phyloP scores from a whole-genome alignment of 1,139 yeast species.

The Protomyces gravidus region DNA sequence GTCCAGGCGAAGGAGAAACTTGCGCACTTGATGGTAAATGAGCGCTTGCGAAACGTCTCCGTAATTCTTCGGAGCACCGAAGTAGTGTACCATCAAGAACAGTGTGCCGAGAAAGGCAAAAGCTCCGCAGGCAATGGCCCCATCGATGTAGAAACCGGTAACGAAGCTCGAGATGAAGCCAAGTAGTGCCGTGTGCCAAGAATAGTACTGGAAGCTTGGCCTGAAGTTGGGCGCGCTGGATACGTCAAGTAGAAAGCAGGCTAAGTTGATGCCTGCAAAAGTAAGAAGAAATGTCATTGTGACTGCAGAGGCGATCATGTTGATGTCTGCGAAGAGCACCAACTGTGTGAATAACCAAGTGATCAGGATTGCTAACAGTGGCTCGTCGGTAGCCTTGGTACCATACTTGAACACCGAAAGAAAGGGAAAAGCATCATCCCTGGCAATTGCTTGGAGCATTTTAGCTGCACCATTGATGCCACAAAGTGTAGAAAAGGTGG shows the following conservation, averaged over 20 bases:
- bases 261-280: conserved; percentile 84
- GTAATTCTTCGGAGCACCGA: conserved; percentile 92
- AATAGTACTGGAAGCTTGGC: conserved; percentile 87
- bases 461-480: conserved; percentile 95
- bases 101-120: conserved; percentile 61
- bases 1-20: conserved; percentile 65
- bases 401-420: conserved; percentile 56
- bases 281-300: conserved; percentile 97
- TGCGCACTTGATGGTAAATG: conserved; percentile 92
- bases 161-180: conserved; percentile 67
- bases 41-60: conserved; percentile 70
- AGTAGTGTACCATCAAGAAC: conserved; percentile 75
- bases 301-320: conserved; percentile 87
- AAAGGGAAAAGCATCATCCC: conserved; percentile 79
- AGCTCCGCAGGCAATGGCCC: conserved; percentile 74
- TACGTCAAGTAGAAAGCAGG: conserved; percentile 78
- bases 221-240: conserved; percentile 96
- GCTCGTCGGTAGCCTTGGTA: conserved; percentile 47
- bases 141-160: conserved; percentile 95
- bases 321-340: conserved; percentile 81
- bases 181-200: conserved; percentile 68
- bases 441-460: conserved; percentile 81
- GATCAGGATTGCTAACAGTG: conserved; percentile 59
- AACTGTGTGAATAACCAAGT: conserved; percentile 81
- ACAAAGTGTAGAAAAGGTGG: conserved; percentile 85